Conservation (phyloP, 768 basidiomycete genomes). For the Rhizopogon vinicolor region DNA sequence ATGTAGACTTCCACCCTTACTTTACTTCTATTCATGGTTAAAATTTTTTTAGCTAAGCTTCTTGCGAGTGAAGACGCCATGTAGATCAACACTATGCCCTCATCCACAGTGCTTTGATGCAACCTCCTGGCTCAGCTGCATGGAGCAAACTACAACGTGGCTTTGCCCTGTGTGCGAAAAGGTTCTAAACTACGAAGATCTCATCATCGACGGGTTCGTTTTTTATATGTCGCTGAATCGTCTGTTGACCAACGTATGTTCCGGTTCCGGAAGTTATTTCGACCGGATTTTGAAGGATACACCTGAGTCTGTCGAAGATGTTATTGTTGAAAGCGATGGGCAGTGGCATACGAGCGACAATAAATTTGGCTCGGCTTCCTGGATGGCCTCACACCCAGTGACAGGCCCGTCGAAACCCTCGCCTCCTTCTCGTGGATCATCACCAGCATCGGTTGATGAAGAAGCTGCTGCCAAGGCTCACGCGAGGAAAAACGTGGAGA, state of each 20-base stretch:
- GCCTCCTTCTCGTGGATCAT: slow-evolving; percentile 24
- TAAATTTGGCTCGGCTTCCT: slow-evolving; percentile 70
- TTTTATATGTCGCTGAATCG: not conserved
- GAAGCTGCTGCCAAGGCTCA: slow-evolving; percentile 33
- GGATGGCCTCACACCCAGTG: slow-evolving; percentile 57
- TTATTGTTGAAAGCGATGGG: slow-evolving; percentile 90
- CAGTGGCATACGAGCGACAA: slow-evolving; percentile 94
- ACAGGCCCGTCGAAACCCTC: slow-evolving; percentile 14
- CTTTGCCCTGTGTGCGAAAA: slow-evolving; percentile 91
- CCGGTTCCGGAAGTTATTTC: slow-evolving; percentile 59
- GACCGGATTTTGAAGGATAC: slow-evolving; percentile 77
- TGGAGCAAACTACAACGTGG: slow-evolving; percentile 97
- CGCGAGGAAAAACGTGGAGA: slow-evolving; percentile 48
- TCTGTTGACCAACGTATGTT: not conserved
- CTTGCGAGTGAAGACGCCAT: slow-evolving; percentile 77
- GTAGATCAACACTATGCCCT: slow-evolving; percentile 82
- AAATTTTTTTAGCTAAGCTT: slow-evolving; percentile 67
- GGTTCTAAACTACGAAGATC: slow-evolving; percentile 67
- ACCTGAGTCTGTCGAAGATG: slow-evolving; percentile 81
- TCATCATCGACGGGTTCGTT: slow-evolving; percentile 87
- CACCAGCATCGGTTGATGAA: slow-evolving; percentile 25
- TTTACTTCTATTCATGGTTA: not conserved
- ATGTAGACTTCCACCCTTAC: slow-evolving; percentile 21
- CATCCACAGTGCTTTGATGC: slow-evolving; percentile 97
- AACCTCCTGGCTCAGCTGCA: slow-evolving; percentile 87